A percentile compares a stretch with the other conserved stretches of the same genome.
phyloP scores from a whole-genome alignment of 106 monocot species.

The Acorus gramineus region DNA sequence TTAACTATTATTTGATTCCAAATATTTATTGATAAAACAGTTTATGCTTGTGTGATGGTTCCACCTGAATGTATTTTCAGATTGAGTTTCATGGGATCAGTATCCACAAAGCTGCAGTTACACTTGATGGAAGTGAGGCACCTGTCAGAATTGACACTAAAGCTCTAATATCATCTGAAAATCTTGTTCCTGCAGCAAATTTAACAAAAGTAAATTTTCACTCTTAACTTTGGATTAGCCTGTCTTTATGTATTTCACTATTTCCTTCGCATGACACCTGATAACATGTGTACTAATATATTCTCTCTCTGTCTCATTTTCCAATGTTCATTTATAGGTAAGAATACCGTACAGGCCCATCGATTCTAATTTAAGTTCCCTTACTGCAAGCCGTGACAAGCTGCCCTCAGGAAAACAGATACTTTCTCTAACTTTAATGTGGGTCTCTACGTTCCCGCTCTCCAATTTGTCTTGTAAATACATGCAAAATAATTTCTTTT shows the following conservation, averaged over 20 bases:
- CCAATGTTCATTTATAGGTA: conserved; percentile 24
- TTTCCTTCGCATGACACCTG: too few relatives aligned
- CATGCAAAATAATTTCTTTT: neutral
- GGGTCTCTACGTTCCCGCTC: conserved; percentile 2
- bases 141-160: conserved; percentile 54
- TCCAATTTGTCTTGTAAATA: too few relatives aligned
- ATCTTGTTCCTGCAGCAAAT: conserved; percentile 64
- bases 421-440: conserved; percentile 66
- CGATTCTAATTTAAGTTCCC: conserved; percentile 48
- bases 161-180: conserved; percentile 73
- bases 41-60: too few relatives aligned
- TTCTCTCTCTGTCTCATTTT: conserved; percentile 1
- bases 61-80: conserved; percentile 16
- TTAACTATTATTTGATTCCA: too few relatives aligned
- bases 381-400: conserved; percentile 60
- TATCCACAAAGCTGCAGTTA: conserved; percentile 32
- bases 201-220: conserved; percentile 50
- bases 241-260: too few relatives aligned
- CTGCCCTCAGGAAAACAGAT: conserved; percentile 86
- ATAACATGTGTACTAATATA: too few relatives aligned
- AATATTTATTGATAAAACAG: too few relatives aligned
- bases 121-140: conserved; percentile 90
- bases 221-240: too few relatives aligned
- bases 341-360: conserved; percentile 69
- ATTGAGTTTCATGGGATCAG: conserved; percentile 84